Percentiles rank a stretch among this genome's conserved stretches.
Conservation (phyloP, 2,329 filamentous ascomycete genomes). For the Passalora sequoiae region DNA sequence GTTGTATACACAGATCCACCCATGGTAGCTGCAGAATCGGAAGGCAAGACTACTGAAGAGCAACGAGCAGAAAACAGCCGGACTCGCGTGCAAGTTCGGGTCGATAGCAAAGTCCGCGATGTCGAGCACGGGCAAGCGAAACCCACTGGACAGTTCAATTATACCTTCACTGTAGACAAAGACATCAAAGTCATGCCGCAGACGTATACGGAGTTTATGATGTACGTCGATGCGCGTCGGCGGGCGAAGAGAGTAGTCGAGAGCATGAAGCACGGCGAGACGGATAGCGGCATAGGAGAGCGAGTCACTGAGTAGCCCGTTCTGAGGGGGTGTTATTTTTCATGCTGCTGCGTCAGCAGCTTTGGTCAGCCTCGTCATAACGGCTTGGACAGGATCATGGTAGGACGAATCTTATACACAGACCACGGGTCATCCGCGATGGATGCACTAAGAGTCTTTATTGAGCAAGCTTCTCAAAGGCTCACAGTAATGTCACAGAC, state of each 20-base stretch:
- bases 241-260: conserved; percentile 50
- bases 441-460: too few relatives aligned
- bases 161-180: conserved; percentile 63
- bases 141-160: conserved; percentile 70
- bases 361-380: too few relatives aligned
- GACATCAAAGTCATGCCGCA: conserved; percentile 62
- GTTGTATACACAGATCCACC: conserved; percentile 66
- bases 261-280: conserved; percentile 33
- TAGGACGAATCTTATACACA: too few relatives aligned
- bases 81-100: conserved; percentile 63
- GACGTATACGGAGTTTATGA: conserved; percentile 60
- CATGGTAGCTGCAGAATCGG: conserved; percentile 38
- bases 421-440: too few relatives aligned
- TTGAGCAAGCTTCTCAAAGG: too few relatives aligned
- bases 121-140: conserved; percentile 64
- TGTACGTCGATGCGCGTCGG: conserved; percentile 58
- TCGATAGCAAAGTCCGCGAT: conserved; percentile 66
- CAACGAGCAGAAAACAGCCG: conserved; percentile 38
- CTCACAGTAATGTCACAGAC: too few relatives aligned
- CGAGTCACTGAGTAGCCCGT: conserved; percentile 32
- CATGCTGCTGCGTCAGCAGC: too few relatives aligned
- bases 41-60: conserved; percentile 24
- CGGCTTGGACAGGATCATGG: too few relatives aligned
- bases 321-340: too few relatives aligned
- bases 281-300: conserved; percentile 27